Percentiles rank a stretch among this genome's conserved stretches.
These are phyloP conservation scores for Alternaria solani DNA, from an alignment of 2,329 filamentous ascomycete species.

Conservation along the genomic window DNA sequence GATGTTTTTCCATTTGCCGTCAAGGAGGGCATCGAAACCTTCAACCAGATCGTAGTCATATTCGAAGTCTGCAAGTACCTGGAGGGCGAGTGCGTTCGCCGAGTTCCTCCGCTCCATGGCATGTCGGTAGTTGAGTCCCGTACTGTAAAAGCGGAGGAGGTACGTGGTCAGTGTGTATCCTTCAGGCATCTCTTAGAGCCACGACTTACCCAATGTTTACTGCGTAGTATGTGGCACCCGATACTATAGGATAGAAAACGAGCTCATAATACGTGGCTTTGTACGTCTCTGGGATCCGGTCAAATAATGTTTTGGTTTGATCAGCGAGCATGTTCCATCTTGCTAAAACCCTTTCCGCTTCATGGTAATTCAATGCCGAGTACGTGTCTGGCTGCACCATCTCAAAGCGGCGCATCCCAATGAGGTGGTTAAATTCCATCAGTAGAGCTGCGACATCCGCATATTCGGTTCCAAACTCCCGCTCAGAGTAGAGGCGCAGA, in stretches of 20 bases:
- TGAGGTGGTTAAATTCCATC: constrained; percentile 50
- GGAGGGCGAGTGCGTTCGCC: constrained; percentile 31
- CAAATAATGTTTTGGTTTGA: constrained; percentile 63
- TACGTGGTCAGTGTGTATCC: neutral
- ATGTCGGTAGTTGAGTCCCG: constrained; percentile 32
- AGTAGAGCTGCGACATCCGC: constrained; percentile 12
- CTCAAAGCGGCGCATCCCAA: constrained; percentile 63
- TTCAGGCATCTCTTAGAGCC: neutral
- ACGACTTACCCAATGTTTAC: constrained; percentile 26
- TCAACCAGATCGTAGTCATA: constrained; percentile 33
- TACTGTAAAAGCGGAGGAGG: neutral
- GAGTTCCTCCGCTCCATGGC: constrained; percentile 37
- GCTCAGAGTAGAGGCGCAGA: constrained; percentile 53
- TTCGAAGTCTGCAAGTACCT: constrained; percentile 31
- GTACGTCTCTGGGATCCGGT: constrained; percentile 56
- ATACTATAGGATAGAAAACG: constrained; percentile 65
- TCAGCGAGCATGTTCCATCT: constrained; percentile 62
- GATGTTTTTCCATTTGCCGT: constrained; percentile 44
- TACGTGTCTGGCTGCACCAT: constrained; percentile 50
- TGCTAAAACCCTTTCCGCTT: constrained; percentile 63
- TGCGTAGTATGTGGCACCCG: constrained; percentile 61
- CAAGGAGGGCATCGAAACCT: constrained; percentile 33
- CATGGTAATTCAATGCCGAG: constrained; percentile 63
- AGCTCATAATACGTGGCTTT: constrained; percentile 68
- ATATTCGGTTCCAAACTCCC: constrained; percentile 20